A percentile compares a stretch with the other conserved stretches of the same genome.
phyloP scores from a whole-genome alignment of 805 yeast species.

The Groenewaldozyma tartarivorans region DNA sequence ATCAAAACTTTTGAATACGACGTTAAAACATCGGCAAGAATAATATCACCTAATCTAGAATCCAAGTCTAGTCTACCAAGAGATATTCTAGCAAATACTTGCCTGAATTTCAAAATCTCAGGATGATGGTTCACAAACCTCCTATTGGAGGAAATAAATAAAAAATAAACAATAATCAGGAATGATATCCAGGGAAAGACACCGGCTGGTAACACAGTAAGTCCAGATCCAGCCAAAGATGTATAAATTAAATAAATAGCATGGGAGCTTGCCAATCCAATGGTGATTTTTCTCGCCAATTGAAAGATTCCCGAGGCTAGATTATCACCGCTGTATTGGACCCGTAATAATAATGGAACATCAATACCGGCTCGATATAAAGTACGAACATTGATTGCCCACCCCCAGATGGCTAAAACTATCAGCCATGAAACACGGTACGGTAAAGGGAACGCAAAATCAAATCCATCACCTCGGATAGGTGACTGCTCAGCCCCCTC shows the following conservation, averaged over 20 bases:
- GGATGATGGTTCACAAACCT: neutral
- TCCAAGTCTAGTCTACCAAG: conserved; percentile 51
- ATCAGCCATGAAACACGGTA: conserved; percentile 27
- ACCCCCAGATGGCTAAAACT: conserved; percentile 26
- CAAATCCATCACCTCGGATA: conserved; percentile 19
- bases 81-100: conserved; percentile 38
- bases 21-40: conserved; percentile 75
- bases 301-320: conserved; percentile 30
- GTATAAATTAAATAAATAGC: conserved; percentile 21
- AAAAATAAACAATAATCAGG: conserved; percentile 25
- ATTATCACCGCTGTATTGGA: conserved; percentile 12
- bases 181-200: conserved; percentile 33
- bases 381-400: conserved; percentile 24
- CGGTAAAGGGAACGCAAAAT: conserved; percentile 37
- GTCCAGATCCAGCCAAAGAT: conserved; percentile 15
- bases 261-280: neutral
- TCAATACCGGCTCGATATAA: conserved; percentile 20
- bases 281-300: conserved; percentile 25
- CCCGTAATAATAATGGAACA: conserved; percentile 17
- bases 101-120: conserved; percentile 33
- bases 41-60: conserved; percentile 63
- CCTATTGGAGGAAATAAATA: conserved; percentile 24
- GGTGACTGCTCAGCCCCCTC: neutral
- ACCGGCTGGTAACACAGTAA: neutral
- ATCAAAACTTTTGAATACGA: conserved; percentile 70